These are phyloP conservation scores for Asclepias syriaca DNA, from an alignment of 257 asterid species.

Conservation along the genomic window DNA sequence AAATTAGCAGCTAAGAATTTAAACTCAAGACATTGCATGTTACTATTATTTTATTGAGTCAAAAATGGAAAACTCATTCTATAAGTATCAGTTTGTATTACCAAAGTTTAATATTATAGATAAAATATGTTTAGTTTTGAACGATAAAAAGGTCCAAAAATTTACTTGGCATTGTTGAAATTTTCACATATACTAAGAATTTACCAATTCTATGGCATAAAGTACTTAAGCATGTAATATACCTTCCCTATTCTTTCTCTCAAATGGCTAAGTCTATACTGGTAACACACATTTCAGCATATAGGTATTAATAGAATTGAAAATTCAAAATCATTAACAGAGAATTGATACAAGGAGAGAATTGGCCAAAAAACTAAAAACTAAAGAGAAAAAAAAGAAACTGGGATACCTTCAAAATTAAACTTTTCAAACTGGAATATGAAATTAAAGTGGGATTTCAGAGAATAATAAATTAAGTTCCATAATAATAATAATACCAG, in stretches of 20 bases:
- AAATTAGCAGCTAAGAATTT: background rate
- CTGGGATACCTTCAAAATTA: background rate
- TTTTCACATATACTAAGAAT: background rate
- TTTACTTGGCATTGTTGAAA: background rate
- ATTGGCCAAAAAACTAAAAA: background rate
- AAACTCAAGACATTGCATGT: background rate
- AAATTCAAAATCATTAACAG: too few species aligned
- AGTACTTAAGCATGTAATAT: background rate
- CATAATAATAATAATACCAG: conserved; percentile 38
- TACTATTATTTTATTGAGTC: too few species aligned
- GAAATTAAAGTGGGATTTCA: background rate
- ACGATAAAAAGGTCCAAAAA: background rate
- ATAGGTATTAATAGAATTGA: too few species aligned
- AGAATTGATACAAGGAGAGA: background rate
- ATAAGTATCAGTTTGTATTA: too few species aligned
- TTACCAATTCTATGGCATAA: background rate
- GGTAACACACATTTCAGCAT: background rate
- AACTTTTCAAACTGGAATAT: background rate
- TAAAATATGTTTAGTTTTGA: too few species aligned
- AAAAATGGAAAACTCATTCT: background rate
- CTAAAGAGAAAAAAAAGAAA: too few species aligned
- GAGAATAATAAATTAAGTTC: background rate
- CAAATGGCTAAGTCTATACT: background rate
- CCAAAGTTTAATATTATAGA: background rate
- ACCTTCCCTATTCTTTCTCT: background rate